A percentile compares a stretch with the other conserved stretches of the same genome.
Conservation (phyloP, 1,139 yeast genomes). For the Scheffersomyces segobiensis region DNA sequence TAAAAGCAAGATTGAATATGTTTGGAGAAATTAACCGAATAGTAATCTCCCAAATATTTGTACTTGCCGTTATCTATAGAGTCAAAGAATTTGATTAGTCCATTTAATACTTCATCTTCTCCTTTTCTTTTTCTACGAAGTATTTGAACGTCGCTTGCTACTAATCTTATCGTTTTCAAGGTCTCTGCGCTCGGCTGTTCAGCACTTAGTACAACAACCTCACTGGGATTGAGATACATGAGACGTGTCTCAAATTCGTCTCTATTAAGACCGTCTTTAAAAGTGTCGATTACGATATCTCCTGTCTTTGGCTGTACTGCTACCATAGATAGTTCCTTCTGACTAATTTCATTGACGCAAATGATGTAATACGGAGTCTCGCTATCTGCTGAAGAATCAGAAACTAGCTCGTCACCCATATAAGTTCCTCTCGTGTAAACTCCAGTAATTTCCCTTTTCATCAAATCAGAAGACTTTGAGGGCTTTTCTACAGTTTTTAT, state of each 20-base stretch:
- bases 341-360: slow-evolving; percentile 25
- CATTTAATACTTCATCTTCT: slow-evolving; percentile 9
- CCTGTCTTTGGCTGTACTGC: slow-evolving; percentile 82
- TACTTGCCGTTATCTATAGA: slow-evolving; percentile 9
- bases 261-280: slow-evolving; percentile 54
- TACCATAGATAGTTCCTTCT: slow-evolving; percentile 42
- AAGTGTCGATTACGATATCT: slow-evolving; percentile 69
- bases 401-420: slow-evolving; percentile 57
- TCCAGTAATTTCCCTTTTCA: slow-evolving; percentile 67
- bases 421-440: slow-evolving; percentile 86
- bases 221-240: slow-evolving; percentile 73
- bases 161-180: slow-evolving; percentile 15
- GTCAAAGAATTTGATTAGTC: slow-evolving; percentile 17
- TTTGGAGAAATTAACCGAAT: slow-evolving; percentile 20
- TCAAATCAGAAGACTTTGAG: slow-evolving; percentile 47
- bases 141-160: slow-evolving; percentile 15
- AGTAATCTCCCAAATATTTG: slow-evolving; percentile 24
- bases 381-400: slow-evolving; percentile 14
- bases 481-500: slow-evolving; percentile 52
- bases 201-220: slow-evolving; percentile 51
- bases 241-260: slow-evolving; percentile 73
- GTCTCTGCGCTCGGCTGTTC: slow-evolving; percentile 33
- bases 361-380: slow-evolving; percentile 30
- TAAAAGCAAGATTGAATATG: slow-evolving; percentile 44
- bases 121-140: slow-evolving; percentile 7